phyloP scores from a whole-genome alignment of 2,329 filamentous ascomycete genomes.

The Alternaria brassicae region DNA sequence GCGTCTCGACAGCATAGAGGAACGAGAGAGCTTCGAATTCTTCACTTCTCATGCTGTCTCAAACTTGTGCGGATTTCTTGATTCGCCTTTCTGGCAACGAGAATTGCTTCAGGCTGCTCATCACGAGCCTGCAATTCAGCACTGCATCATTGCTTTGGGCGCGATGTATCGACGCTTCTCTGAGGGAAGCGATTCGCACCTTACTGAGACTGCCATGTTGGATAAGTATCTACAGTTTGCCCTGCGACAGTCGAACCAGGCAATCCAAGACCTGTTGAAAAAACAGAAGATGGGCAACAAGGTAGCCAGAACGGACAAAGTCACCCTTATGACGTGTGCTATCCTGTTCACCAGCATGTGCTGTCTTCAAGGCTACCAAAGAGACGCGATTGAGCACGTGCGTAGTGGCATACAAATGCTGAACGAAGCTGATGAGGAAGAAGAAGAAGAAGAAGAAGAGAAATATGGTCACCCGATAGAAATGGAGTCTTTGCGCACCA shows the following conservation, averaged over 20 bases:
- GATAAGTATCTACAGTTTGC: constrained; percentile 40
- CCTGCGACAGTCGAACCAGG: constrained; percentile 41
- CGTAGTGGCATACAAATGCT: constrained; percentile 42
- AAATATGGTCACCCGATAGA: constrained; percentile 30
- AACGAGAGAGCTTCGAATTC: constrained; percentile 42
- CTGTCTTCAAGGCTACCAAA: constrained; percentile 43
- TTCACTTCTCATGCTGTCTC: constrained; percentile 35
- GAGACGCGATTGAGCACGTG: constrained; percentile 38
- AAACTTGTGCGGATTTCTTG: constrained; percentile 39
- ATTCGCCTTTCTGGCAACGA: constrained; percentile 42
- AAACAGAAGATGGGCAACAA: constrained; percentile 7
- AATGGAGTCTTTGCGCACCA: constrained; percentile 35
- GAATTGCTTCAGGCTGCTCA: constrained; percentile 44
- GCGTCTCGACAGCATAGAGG: constrained; percentile 28
- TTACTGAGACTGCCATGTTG: constrained; percentile 30
- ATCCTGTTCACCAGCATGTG: constrained; percentile 43
- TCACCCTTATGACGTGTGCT: constrained; percentile 42
- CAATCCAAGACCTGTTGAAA: constrained; percentile 33
- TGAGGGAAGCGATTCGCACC: constrained; percentile 25
- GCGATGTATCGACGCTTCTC: constrained; percentile 45
- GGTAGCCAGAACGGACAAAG: constrained; percentile 25
- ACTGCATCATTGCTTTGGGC: constrained; percentile 41
- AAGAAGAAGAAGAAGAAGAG: constrained; percentile 7
- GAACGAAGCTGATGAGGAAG: constrained; percentile 33
- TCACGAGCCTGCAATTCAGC: constrained; percentile 38